Base-by-base conservation (phyloP, 345 rosid species). In the Gossypium rotundifolium region DNA sequence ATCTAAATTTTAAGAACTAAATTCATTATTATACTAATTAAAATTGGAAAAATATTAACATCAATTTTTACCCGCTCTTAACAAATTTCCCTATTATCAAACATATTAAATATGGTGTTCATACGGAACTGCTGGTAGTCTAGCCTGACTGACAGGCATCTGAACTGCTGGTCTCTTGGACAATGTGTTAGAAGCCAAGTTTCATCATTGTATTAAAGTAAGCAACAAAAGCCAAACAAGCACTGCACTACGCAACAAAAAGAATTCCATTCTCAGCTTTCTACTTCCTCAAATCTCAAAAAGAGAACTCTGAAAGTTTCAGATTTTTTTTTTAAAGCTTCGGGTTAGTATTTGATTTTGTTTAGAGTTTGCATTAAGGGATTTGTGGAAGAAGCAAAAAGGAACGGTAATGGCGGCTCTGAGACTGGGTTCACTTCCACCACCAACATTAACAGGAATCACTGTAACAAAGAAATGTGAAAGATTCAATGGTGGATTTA, bases 341-440 rank as follows among this genome's bases (percentile, higher is more conserved):
- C 14, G 72, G 57, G n/a, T 14, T 3, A 49, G 8, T 1, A 33
- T 3, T 63, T 63, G 60, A 29, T 52, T 54, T 69, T 75, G 18
- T 45, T 45, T 65, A 73, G 23, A 12, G 51, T 12, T 33, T 65
- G 33, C 27, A 18, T 18, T 44, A 18, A 40, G 60, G 13, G 60
- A 53, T 53, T 48, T 48, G 49, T 1, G 22, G 72, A 51, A 9
- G 38, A 69, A 25, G 7, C 11, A 45, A 18, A 8, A 48, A 69
- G 8, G 49, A 11, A 1, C 11, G 65, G 38, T 14, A 14, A 78
- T 51, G 78, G 68, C 52, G 63, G 33, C 63, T 69, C 66, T 84
- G 2, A 80, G 53, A 55, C 74, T 82, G 52, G 74, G 77, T 0
- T 65, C 78, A 71, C 59, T 73, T 11, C 75, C 75, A 20, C 59